These are phyloP conservation scores for Teunomyces kruisii DNA, from an alignment of 805 yeast species.

Conservation along the genomic window DNA sequence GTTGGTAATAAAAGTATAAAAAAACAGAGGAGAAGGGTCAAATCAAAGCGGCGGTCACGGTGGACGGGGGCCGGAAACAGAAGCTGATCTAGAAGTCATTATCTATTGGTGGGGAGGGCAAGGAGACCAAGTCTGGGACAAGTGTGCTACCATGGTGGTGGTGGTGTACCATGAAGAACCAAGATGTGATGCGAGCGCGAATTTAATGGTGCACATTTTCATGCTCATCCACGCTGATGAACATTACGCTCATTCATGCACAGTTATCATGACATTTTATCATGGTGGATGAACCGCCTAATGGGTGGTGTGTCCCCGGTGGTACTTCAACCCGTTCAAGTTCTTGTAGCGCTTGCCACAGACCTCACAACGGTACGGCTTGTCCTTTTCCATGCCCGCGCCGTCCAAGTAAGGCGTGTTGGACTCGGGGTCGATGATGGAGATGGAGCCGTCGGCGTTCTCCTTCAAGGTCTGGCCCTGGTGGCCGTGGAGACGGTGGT, in stretches of 20 bases:
- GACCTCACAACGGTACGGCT: constrained; percentile 97
- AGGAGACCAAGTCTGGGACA: no score
- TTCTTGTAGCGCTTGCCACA: constrained; percentile 97
- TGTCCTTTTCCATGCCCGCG: constrained; percentile 93
- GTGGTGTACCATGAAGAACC: no score
- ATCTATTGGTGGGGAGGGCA: not conserved
- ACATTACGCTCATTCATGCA: no score
- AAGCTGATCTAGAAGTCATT: not conserved
- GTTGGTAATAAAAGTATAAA: constrained; percentile 2
- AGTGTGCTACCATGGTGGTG: no score
- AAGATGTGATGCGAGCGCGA: no score
- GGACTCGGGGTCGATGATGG: constrained; percentile 87
- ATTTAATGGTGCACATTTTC: no score
- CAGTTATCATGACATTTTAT: no score
- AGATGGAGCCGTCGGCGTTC: constrained; percentile 89
- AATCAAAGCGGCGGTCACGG: not conserved
- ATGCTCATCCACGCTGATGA: no score
- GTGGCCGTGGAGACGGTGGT: constrained; percentile 94
- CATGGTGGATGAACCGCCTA: no score
- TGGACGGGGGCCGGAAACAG: not conserved
- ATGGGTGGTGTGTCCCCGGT: constrained; percentile 97
- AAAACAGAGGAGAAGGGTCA: not conserved
- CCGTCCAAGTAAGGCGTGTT: constrained; percentile 92
- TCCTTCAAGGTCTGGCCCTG: constrained; percentile 90
- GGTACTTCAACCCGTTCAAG: constrained; percentile 93